Percentiles rank a stretch among this genome's conserved stretches.
Evolutionary conservation across 768 basidiomycete genomes (phyloP).

Genomic region (Naganishia antarctica): DNA sequence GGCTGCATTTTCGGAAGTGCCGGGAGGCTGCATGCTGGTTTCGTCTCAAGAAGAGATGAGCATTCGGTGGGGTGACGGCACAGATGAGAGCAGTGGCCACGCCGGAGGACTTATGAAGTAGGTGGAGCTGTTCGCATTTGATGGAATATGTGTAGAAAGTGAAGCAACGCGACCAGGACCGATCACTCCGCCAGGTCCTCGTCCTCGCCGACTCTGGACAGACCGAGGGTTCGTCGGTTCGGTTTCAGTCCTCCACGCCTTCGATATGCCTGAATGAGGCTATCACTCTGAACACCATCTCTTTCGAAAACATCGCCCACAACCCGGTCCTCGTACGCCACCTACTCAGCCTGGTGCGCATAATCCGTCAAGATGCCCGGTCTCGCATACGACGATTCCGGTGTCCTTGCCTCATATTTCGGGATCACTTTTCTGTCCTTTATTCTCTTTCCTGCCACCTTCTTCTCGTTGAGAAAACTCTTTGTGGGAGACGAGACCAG

Average conservation of each 20-base stretch:
- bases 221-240: too few species aligned
- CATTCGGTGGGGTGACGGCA: too few species aligned
- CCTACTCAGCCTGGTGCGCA: background rate
- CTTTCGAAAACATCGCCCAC: too few species aligned
- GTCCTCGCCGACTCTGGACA: background rate
- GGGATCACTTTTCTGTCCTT: slow-evolving; percentile 81
- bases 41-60: too few species aligned
- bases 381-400: slow-evolving; percentile 51
- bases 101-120: too few species aligned
- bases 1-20: background rate
- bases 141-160: background rate
- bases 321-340: too few species aligned
- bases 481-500: slow-evolving; percentile 25
- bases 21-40: background rate
- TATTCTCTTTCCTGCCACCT: slow-evolving; percentile 71
- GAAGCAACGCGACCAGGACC: background rate
- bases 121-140: too few species aligned
- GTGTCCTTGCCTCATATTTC: slow-evolving; percentile 61
- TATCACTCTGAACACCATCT: too few species aligned
- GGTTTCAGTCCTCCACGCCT: background rate
- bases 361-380: slow-evolving; percentile 33
- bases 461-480: slow-evolving; percentile 47
- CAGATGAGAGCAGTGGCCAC: too few species aligned
- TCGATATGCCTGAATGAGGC: too few species aligned
- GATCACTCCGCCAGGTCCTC: too few species aligned